These are phyloP conservation scores for Phylloporus sp. DNA, from an alignment of 768 basidiomycete species.

Conservation along the genomic window DNA sequence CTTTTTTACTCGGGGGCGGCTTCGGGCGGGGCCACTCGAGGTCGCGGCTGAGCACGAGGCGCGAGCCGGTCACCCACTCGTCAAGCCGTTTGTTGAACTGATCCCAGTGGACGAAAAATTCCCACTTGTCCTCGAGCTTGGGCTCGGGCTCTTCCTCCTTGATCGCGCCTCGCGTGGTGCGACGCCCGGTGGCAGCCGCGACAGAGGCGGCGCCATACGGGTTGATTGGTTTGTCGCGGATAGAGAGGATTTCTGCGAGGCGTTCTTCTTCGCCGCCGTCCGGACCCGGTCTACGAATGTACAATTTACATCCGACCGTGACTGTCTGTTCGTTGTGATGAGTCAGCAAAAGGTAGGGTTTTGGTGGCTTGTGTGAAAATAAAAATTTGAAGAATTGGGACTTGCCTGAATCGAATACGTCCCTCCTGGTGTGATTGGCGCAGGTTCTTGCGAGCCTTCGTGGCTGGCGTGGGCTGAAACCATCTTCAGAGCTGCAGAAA, in stretches of 20 bases:
- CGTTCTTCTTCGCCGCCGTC: constrained; percentile 83
- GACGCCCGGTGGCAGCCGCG: constrained; percentile 26
- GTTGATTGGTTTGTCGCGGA: constrained; percentile 79
- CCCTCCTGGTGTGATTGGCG: constrained; percentile 69
- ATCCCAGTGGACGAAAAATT: constrained; percentile 99
- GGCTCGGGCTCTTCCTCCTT: constrained; percentile 48
- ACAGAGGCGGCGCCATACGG: constrained; percentile 38
- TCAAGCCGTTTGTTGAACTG: constrained; percentile 99
- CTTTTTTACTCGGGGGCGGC: constrained; percentile 54
- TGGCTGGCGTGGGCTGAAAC: constrained; percentile 31
- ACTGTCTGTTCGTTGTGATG: constrained; percentile 57
- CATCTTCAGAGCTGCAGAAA: constrained; percentile 15
- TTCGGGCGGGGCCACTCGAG: constrained; percentile 97
- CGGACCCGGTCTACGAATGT: constrained; percentile 74
- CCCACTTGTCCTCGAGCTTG: constrained; percentile 73
- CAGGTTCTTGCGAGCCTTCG: constrained; percentile 43
- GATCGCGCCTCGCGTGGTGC: constrained; percentile 37
- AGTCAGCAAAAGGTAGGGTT: constrained; percentile 26
- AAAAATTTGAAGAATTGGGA: constrained; percentile 9
- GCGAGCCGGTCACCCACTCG: constrained; percentile 90
- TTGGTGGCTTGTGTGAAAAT: constrained; percentile 22
- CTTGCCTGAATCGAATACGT: constrained; percentile 73
- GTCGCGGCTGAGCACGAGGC: constrained; percentile 79
- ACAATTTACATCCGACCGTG: constrained; percentile 93
- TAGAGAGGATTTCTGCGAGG: constrained; percentile 92